Conservation (phyloP, 345 rosid genomes). For the Dipteronia dyeriana region DNA sequence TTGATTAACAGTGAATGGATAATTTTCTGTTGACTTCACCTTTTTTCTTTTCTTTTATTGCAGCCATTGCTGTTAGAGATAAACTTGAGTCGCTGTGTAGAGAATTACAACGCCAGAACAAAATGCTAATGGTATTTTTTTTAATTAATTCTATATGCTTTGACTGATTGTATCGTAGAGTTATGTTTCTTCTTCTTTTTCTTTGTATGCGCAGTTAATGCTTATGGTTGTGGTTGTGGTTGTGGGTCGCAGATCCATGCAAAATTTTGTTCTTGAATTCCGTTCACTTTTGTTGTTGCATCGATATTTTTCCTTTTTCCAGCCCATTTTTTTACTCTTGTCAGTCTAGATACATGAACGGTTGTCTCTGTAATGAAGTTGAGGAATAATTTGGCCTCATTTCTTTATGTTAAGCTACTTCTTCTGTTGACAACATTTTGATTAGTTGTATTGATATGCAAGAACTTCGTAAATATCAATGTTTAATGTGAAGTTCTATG, state of each 20-base stretch:
- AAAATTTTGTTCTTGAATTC: neutral
- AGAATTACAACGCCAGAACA: slow-evolving; percentile 94
- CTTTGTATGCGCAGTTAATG: neutral
- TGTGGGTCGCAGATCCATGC: neutral
- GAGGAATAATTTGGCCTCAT: neutral
- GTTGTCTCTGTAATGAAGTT: neutral
- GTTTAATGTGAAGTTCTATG: neutral
- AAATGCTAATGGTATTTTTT: slow-evolving; percentile 74
- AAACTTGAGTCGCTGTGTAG: slow-evolving; percentile 91
- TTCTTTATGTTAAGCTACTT: neutral
- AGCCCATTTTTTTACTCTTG: neutral
- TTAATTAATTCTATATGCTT: neutral
- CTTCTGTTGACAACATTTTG: neutral
- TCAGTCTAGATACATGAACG: neutral
- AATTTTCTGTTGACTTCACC: neutral
- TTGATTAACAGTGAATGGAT: neutral
- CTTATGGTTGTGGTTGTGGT: slow-evolving; percentile 13
- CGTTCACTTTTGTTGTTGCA: neutral
- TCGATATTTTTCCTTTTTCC: neutral
- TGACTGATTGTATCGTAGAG: slow-evolving; percentile 6
- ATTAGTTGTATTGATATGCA: neutral
- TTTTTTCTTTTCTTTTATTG: slow-evolving; percentile 20
- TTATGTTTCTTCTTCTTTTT: neutral
- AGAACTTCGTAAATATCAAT: neutral
- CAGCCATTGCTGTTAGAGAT: slow-evolving; percentile 82